Percentiles rank a stretch among this genome's conserved stretches.
Evolutionary conservation across 306 rosid species (phyloP).

Genomic region (Fagus crenata): DNA sequence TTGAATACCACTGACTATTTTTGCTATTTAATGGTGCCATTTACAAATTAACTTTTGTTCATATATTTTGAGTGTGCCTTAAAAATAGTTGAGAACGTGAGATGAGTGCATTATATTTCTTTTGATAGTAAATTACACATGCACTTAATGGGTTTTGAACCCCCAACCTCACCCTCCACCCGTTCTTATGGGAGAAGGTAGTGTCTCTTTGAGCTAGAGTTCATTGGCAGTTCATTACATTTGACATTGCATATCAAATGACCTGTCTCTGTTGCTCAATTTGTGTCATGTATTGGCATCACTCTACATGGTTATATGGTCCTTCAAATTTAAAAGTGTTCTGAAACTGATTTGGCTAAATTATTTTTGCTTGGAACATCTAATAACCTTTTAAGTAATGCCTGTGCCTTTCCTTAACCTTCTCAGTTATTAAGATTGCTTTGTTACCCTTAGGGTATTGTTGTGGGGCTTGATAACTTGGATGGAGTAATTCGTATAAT

Average conservation of each 20-base stretch:
- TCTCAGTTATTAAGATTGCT: constrained; percentile 23
- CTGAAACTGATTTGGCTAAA: neutral
- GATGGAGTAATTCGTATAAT: constrained; percentile 68
- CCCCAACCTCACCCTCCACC: no score
- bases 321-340: neutral
- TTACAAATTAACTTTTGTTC: neutral
- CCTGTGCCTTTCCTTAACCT: neutral
- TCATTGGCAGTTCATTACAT: neutral
- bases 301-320: neutral
- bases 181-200: no score
- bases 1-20: neutral
- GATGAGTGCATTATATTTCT: neutral
- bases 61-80: neutral
- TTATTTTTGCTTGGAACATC: neutral
- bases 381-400: neutral
- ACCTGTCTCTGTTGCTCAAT: neutral
- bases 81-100: neutral
- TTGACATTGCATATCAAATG: neutral
- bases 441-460: constrained; percentile 66
- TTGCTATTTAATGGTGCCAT: neutral
- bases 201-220: no score
- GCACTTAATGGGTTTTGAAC: no score
- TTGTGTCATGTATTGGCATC: neutral
- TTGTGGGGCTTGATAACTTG: constrained; percentile 82
- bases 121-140: no score